Base-by-base conservation (phyloP, 2,329 filamentous ascomycete species). In the Huntiella decipiens region DNA sequence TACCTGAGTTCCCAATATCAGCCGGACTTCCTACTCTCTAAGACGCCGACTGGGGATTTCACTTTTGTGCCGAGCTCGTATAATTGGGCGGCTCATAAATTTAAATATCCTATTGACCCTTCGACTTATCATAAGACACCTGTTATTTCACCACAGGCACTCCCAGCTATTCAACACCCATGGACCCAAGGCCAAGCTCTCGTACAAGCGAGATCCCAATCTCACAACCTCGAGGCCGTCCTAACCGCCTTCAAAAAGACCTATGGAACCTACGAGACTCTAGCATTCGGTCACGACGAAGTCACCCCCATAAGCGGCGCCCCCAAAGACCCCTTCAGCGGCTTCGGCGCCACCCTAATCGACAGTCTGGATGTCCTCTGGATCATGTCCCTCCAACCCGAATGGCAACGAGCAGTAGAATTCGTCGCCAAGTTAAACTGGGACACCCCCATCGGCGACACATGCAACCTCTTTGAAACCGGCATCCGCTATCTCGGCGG, bases 401-500 rank as follows among this genome's bases (percentile, higher is more conserved):
- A 83, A 48, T 84, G 83, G 54, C 66, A 73, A 31, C 66, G 72
- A 52, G 77, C 78, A 2, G 72, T 78, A 3, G 61, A 66, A 44
- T 73, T 71, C 1, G 68, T 75, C 4, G 62, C 68, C 11, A 54
- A 54, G 51, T 73, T 82, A 44, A 74, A 80, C 56, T 82, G 81
- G 55, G 68, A 70, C 1, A 66, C 60, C 2, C 71, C 73, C 0
- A 58, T 60, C 0, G 53, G 54, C 13, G 41, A 49, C 12, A 52
- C 68, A 31, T 70, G 82, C 52, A 80, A 79, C 51, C 63, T 81
- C 0, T 82, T 83, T 50, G 79, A 83, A 59, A 81, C 77, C 1
- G 80, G 70, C 8, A 82, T 82, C 48, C 70, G 79, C 37, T 82
- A 82, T 55, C 66, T 83, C 0, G 79, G 79, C 11, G 78, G 79